Evolutionary conservation across 2,329 filamentous ascomycete species (phyloP).

Genomic region (Stylonectria norvegica): DNA sequence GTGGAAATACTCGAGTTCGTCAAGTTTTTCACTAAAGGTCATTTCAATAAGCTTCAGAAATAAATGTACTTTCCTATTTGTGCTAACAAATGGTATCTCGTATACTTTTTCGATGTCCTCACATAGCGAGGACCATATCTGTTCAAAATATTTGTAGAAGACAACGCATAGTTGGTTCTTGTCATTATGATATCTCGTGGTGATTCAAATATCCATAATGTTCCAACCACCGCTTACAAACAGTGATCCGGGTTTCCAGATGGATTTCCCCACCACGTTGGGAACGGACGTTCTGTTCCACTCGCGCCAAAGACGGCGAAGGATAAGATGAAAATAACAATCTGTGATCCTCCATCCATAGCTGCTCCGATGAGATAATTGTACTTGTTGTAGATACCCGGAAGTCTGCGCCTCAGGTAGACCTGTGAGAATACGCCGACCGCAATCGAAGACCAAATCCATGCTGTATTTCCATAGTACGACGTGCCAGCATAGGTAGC

Average conservation of each 20-base stretch:
- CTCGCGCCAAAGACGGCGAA: conserved; percentile 25
- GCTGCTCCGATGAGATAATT: conserved; percentile 28
- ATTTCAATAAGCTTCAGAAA: too few species aligned
- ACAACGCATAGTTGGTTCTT: too few species aligned
- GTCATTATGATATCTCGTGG: too few species aligned
- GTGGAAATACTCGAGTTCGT: too few species aligned
- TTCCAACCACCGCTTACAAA: too few species aligned
- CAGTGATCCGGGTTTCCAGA: conserved; percentile 16
- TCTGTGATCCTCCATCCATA: conserved; percentile 25
- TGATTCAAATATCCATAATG: too few species aligned
- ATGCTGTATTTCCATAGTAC: conserved; percentile 37
- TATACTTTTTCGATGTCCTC: too few species aligned
- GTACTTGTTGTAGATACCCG: conserved; percentile 26
- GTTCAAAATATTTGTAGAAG: too few species aligned
- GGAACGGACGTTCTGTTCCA: conserved; percentile 18
- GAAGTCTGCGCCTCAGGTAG: conserved; percentile 22
- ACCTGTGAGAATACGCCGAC: conserved; percentile 32
- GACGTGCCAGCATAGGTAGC: conserved; percentile 38
- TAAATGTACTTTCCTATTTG: too few species aligned
- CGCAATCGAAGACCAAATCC: conserved; percentile 31
- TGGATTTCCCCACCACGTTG: conserved; percentile 20
- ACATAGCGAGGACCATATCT: too few species aligned
- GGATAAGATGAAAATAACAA: conserved; percentile 27
- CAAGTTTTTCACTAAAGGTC: too few species aligned
- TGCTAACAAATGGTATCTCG: too few species aligned